Evolutionary conservation across 2,329 filamentous ascomycete genomes (phyloP).

Genomic region (Fusarium sp.): DNA sequence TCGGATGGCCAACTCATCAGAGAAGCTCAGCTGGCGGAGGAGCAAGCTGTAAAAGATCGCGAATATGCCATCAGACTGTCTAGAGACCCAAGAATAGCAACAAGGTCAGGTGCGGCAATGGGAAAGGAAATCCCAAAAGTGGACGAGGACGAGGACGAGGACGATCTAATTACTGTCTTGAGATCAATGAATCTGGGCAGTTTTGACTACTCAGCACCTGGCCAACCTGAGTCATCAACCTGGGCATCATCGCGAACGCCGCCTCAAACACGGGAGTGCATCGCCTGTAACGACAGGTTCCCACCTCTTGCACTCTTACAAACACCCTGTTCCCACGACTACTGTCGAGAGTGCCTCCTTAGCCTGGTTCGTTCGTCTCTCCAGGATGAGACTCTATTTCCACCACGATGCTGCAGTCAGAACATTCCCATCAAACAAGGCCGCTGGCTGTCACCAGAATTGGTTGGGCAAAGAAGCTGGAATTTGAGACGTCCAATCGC

Average conservation of each 20-base stretch:
- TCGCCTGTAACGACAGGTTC: not conserved
- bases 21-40: not conserved
- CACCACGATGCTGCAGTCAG: conserved; percentile 61
- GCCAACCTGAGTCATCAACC: not conserved
- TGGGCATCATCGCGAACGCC: not conserved
- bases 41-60: not conserved
- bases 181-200: not conserved
- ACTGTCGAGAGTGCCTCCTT: conserved; percentile 60
- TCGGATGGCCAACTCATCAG: not conserved
- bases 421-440: conserved; percentile 49
- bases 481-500: conserved; percentile 57
- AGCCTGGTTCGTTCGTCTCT: conserved; percentile 55
- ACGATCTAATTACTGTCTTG: not conserved
- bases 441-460: conserved; percentile 47
- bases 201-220: rapidly evolving
- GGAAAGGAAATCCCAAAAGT: rapidly evolving
- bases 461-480: conserved; percentile 56
- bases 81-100: not conserved
- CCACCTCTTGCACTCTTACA: not conserved
- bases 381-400: conserved; percentile 61
- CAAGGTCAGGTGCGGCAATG: not conserved
- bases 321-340: conserved; percentile 56
- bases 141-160: not conserved
- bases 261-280: not conserved
- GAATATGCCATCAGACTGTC: not conserved